A percentile compares a stretch with the other conserved stretches of the same genome.
phyloP scores from a whole-genome alignment of 768 basidiomycete species.

The Amanita rimosa region DNA sequence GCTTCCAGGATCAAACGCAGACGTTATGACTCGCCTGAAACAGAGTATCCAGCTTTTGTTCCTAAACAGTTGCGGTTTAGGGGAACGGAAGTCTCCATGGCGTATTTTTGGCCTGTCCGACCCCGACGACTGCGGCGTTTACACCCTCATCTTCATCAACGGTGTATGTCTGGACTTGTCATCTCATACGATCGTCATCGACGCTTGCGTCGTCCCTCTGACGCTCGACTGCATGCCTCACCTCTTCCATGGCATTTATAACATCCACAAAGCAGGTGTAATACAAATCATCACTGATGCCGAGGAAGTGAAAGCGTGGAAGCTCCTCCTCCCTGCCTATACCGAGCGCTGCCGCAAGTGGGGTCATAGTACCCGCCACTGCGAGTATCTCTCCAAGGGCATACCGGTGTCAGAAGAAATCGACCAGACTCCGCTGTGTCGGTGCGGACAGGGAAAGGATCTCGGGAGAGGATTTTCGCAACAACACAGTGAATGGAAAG shows the following conservation, averaged over 20 bases:
- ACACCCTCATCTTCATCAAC: constrained; percentile 36
- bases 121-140: constrained; percentile 10
- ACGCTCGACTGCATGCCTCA: constrained; percentile 2
- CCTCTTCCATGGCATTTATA: neutral
- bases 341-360: constrained; percentile 45
- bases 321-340: constrained; percentile 35
- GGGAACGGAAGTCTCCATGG: neutral
- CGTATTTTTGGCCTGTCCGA: constrained; percentile 14
- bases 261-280: constrained; percentile 3
- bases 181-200: constrained; percentile 39
- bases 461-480: constrained; percentile 22
- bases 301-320: constrained; percentile 35
- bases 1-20: neutral
- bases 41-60: constrained; percentile 9
- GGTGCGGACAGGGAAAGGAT: constrained; percentile 40
- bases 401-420: constrained; percentile 29
- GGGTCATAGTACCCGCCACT: constrained; percentile 31
- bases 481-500: constrained; percentile 22
- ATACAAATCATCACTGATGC: constrained; percentile 11
- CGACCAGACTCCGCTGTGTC: constrained; percentile 32
- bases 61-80: neutral
- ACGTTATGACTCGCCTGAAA: constrained; percentile 8
- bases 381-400: constrained; percentile 30
- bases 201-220: constrained; percentile 35
- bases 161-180: constrained; percentile 34